These are phyloP conservation scores for Fagus sylvatica DNA, from an alignment of 306 rosid genomes.

Conservation along the genomic window DNA sequence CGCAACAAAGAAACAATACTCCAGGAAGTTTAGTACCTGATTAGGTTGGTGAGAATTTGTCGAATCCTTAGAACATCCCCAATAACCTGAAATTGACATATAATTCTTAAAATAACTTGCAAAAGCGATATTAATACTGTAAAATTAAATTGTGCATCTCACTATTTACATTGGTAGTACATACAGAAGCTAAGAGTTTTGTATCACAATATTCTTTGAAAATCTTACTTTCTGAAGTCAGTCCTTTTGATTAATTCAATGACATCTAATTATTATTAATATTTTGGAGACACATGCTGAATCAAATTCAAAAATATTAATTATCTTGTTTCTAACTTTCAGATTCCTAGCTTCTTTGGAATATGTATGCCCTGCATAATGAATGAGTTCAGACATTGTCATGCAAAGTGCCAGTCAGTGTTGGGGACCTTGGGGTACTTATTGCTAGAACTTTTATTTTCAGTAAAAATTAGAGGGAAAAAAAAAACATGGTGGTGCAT, in stretches of 20 bases:
- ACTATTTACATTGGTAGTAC: not conserved
- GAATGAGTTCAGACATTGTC: not conserved
- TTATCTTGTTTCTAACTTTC: no score
- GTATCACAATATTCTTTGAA: not conserved
- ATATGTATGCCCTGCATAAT: not conserved
- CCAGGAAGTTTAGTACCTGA: constrained; percentile 50
- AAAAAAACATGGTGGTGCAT: not conserved
- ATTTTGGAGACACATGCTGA: no score
- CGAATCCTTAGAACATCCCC: constrained; percentile 95
- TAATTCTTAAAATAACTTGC: not conserved
- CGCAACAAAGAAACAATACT: not conserved
- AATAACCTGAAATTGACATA: constrained; percentile 54
- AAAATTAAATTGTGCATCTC: not conserved
- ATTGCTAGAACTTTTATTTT: not conserved
- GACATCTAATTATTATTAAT: no score
- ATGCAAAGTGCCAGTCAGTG: not conserved
- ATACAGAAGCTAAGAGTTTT: not conserved
- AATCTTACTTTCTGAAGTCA: not conserved
- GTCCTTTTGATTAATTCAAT: no score
- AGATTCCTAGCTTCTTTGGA: not conserved
- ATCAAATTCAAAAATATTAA: no score
- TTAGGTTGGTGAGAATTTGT: constrained; percentile 87
- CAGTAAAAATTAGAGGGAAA: no score
- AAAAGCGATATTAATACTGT: not conserved
- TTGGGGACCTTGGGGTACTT: no score